Percentiles rank a stretch among this genome's conserved stretches.
These are phyloP conservation scores for Kodamaea leandrae DNA, from an alignment of 805 yeast species.

Conservation along the genomic window DNA sequence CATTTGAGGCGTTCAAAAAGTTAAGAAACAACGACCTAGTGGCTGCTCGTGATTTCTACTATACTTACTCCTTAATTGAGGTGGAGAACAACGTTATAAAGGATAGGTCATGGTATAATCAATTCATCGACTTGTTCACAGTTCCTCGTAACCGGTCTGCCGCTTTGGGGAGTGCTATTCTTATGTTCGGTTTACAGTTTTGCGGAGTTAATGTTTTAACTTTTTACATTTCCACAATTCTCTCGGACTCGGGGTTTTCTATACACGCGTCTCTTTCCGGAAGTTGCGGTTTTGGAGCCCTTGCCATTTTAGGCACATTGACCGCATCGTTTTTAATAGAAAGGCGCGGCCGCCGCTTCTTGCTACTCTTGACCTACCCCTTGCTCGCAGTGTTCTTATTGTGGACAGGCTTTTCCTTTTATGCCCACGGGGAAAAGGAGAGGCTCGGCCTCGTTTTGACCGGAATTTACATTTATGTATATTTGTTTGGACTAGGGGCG, in stretches of 20 bases:
- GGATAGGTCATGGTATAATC: conserved; percentile 9
- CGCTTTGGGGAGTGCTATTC: conserved; percentile 10
- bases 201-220: conserved; percentile 18
- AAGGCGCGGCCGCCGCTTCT: conserved; percentile 22
- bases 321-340: conserved; percentile 59
- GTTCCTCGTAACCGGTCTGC: conserved; percentile 14
- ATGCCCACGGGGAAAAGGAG: conserved; percentile 16
- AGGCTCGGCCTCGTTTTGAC: conserved; percentile 21
- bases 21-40: conserved; percentile 11
- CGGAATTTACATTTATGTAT: conserved; percentile 23
- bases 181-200: conserved; percentile 16
- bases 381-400: conserved; percentile 22
- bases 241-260: conserved; percentile 12
- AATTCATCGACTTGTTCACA: conserved; percentile 44
- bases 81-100: conserved; percentile 9
- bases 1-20: conserved; percentile 12
- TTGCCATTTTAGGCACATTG: conserved; percentile 22
- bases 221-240: conserved; percentile 11
- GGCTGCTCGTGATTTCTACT: conserved; percentile 15
- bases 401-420: conserved; percentile 26
- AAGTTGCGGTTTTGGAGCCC: conserved; percentile 15
- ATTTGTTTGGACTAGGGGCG: conserved; percentile 22
- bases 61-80: conserved; percentile 9
- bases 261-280: conserved; percentile 11
- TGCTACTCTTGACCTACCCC: conserved; percentile 25